Evolutionary conservation across 495 filamentous ascomycete genomes (phyloP), one percentile per base, ranked within the genome.

Genomic region (Acidomyces sp.): DNA sequence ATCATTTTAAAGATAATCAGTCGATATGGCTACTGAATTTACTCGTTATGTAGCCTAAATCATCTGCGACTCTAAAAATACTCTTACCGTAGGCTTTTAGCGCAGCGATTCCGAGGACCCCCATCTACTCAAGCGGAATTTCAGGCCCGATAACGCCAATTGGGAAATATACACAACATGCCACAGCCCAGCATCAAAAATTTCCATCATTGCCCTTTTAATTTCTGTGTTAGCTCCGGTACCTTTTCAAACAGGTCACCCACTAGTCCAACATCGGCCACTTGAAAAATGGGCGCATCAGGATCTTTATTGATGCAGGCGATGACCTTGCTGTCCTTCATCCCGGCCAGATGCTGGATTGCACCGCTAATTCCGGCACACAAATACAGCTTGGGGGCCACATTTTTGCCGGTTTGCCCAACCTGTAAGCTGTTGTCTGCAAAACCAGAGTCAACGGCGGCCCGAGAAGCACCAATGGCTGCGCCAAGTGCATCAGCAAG

Each of bases 281-380:
- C 74, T 63, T 97, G 92, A 71, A 97, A 96, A 47, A 97, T 97
- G 2, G 90, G 90, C 38, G 88, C 90, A 63, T 97, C 90, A 1
- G 74, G 66, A 54, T 96, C 90, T 69, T 97, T 97, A 69, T 97
- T 96, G 58, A 97, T 96, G 21, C 83, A 84, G 26, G 86, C 92
- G 70, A 97, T 97, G 45, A 97, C 92, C 70, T 97, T 97, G 68
- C 84, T 93, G 59, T 97, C 90, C 74, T 97, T 97, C 90, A 97
- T 97, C 57, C 90, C 90, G 29, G 92, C 92, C 62, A 97, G 65
- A 72, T 97, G 90, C 64, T 97, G 90, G 48, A 97, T 97, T 17
- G 90, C 90, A 33, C 90, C 90, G 4, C 82, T 90, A 55, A 97
- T 96, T 54, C 90, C 90, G 12, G 86, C 88, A 22, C 84, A 90